Conservation (phyloP, 1,139 yeast genomes). For the Zygosaccharomyces sapae region DNA sequence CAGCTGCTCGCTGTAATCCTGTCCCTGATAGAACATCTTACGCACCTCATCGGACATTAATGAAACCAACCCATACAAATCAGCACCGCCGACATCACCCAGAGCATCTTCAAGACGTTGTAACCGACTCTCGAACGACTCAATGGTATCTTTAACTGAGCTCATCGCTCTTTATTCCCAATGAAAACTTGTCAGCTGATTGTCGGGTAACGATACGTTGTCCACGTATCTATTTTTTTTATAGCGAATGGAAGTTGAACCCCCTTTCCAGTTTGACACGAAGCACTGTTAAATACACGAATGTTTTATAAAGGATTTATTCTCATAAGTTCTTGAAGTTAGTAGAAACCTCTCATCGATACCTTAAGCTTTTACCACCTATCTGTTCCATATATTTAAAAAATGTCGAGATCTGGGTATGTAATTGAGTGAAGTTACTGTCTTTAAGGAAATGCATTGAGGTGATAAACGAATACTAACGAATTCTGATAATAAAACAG, state of each 20-base stretch:
- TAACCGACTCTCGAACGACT: constrained; percentile 5
- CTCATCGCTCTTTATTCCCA: constrained; percentile 1
- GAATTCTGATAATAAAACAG: constrained; percentile 36
- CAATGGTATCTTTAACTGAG: neutral
- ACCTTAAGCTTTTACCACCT: neutral
- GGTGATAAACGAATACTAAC: constrained; percentile 2
- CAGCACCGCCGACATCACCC: constrained; percentile 7
- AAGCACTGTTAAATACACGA: neutral
- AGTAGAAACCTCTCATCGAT: constrained; percentile 3
- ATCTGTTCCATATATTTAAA: constrained; percentile 6
- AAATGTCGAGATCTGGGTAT: constrained; percentile 38
- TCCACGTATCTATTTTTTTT: neutral
- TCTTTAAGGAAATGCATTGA: too few relatives aligned
- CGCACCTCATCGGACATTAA: constrained; percentile 5
- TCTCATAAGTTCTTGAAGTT: neutral
- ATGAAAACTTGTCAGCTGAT: neutral
- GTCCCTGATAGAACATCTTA: constrained; percentile 8
- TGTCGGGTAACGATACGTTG: constrained; percentile 13
- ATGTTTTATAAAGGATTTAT: neutral
- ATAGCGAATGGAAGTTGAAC: neutral
- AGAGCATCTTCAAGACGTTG: constrained; percentile 3
- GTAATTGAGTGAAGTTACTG: constrained; percentile 12
- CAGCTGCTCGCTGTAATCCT: constrained; percentile 8
- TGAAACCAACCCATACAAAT: neutral
- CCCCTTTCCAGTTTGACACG: constrained; percentile 5